Base-by-base conservation (phyloP, 2,329 filamentous ascomycete genomes). In the Delphinella strobiligena region DNA sequence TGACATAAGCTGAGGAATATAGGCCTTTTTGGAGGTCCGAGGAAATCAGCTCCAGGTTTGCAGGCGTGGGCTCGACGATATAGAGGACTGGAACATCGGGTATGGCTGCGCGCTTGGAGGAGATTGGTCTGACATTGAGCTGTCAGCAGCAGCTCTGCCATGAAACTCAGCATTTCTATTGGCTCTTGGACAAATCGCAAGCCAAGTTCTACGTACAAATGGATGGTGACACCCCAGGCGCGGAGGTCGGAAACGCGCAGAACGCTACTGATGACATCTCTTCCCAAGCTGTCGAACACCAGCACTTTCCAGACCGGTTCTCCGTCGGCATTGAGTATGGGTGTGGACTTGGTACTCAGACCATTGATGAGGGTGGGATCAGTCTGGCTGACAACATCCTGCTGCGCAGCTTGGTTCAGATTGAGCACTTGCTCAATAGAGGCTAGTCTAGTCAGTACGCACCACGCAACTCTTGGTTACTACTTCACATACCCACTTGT, bases 281-380 rank as follows among this genome's bases (percentile, higher is more conserved):
- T 75, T 35, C 89, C 91, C 51, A 81, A 64, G 51, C 89, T 82
- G 61, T 98, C 93, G 57, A 98, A 96, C 8, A 98, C 86, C 38
- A 98, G 69, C 5, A 96, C 84, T 61, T 96, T 96, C 89, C 89
- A 96, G 65, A 95, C 88, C 1, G 89, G 88, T 54, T 93, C 85
- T 47, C 88, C 87, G 51, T 93, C 81, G 34, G 84, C 73, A 50
- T 87, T 87, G 45, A 94, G 67, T 38, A 95, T 82, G 12, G 85
- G 81, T n/a, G 80, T 79, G 29, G 80, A 74, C 16, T 81, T 75
- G 40, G 80, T 71, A 40, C 80, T 66, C 8, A 80, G 62, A 37
- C 78, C 79, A 54, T 79, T 80, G 22, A 61, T 54, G 41, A 74
- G 67, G 34, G 74, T 66, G 30, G 71, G 59, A 42, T 87, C 82